These are phyloP conservation scores for Tulasnella sp. DNA, from an alignment of 768 basidiomycete species.

Conservation along the genomic window DNA sequence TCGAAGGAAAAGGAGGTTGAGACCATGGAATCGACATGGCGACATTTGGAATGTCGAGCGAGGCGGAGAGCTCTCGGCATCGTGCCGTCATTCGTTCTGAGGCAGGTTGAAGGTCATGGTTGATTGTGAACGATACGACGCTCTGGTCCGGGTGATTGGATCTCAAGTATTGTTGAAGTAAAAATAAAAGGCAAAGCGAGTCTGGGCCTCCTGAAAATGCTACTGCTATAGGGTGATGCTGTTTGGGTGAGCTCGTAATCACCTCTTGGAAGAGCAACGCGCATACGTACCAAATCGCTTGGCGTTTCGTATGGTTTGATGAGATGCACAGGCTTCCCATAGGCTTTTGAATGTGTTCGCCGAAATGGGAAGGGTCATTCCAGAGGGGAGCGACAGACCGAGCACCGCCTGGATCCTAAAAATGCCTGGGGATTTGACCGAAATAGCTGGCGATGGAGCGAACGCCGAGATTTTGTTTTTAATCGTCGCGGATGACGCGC, in stretches of 20 bases:
- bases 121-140: slow-evolving; percentile 58
- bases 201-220: slow-evolving; percentile 82
- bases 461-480: not conserved
- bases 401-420: not conserved
- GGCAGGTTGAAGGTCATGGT: slow-evolving; percentile 63
- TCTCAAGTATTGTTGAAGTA: slow-evolving; percentile 44
- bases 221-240: slow-evolving; percentile 46
- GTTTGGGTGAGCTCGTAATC: not conserved
- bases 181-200: slow-evolving; percentile 71
- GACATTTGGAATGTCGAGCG: slow-evolving; percentile 46
- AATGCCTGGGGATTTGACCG: not conserved
- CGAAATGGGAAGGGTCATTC: not conserved
- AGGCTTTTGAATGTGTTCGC: not conserved
- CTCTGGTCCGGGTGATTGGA: slow-evolving; percentile 30
- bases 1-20: slow-evolving; percentile 46
- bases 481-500: not conserved
- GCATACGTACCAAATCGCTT: slow-evolving; percentile 11
- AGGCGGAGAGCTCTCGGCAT: slow-evolving; percentile 44
- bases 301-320: not conserved
- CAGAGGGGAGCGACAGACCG: not conserved
- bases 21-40: slow-evolving; percentile 57
- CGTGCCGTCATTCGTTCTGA: slow-evolving; percentile 54
- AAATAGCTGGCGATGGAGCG: not conserved
- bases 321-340: not conserved
- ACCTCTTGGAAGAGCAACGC: not conserved